phyloP scores from a whole-genome alignment of 345 rosid species.

The Camelina hispida region DNA sequence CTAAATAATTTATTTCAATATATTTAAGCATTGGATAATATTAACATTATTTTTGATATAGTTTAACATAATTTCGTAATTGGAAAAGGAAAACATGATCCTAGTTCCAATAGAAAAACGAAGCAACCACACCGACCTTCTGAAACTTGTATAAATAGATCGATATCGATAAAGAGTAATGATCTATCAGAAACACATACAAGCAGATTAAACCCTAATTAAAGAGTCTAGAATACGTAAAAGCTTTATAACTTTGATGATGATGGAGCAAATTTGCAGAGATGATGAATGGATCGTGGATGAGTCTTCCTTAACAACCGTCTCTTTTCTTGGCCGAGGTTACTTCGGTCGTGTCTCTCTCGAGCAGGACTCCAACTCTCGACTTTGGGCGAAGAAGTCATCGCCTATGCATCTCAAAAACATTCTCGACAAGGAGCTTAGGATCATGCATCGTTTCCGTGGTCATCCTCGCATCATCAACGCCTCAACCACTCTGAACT shows the following conservation, averaged over 20 bases:
- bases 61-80: too few relatives aligned
- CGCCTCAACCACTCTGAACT: too few relatives aligned
- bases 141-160: too few relatives aligned
- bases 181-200: background rate
- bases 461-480: slow-evolving; percentile 17
- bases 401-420: background rate
- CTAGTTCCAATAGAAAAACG: too few relatives aligned
- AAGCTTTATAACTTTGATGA: too few relatives aligned
- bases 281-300: background rate
- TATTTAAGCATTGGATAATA: too few relatives aligned
- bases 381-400: slow-evolving; percentile 9
- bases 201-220: background rate
- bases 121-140: too few relatives aligned
- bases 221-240: background rate
- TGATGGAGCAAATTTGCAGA: background rate
- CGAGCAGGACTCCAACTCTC: background rate
- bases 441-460: slow-evolving; percentile 14
- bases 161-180: too few relatives aligned
- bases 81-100: too few relatives aligned
- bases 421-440: slow-evolving; percentile 21
- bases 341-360: background rate
- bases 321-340: background rate
- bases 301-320: background rate
- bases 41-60: too few relatives aligned
- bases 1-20: too few relatives aligned